Conservation (phyloP, 2,329 filamentous ascomycete species). For the Aquanectria penicillioides region DNA sequence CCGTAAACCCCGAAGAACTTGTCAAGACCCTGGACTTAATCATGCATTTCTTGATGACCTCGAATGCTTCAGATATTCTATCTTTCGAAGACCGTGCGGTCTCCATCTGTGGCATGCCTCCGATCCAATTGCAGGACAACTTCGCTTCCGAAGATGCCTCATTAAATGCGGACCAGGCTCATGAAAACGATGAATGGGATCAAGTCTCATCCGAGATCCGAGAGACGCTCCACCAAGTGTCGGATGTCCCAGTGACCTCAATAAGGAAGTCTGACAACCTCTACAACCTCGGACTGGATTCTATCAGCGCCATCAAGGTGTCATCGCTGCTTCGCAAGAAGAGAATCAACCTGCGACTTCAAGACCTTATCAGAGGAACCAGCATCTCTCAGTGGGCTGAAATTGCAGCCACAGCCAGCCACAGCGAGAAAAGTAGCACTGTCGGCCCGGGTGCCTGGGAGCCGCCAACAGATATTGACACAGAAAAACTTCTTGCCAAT, state of each 20-base stretch:
- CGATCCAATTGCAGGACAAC: conserved; percentile 22
- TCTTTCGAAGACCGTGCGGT: conserved; percentile 61
- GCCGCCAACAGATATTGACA: conserved; percentile 51
- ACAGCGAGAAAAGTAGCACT: not conserved
- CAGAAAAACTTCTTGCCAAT: conserved; percentile 48
- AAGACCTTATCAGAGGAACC: conserved; percentile 74
- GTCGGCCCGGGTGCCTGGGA: conserved; percentile 32
- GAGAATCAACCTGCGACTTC: conserved; percentile 71
- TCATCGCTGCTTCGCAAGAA: conserved; percentile 74
- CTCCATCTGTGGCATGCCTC: conserved; percentile 72
- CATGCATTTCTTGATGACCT: conserved; percentile 64
- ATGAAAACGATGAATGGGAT: conserved; percentile 45
- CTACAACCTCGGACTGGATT: conserved; percentile 89
- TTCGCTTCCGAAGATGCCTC: not conserved
- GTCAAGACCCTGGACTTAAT: conserved; percentile 68
- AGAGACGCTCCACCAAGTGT: conserved; percentile 64
- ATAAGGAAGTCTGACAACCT: conserved; percentile 73
- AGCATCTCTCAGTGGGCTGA: conserved; percentile 73
- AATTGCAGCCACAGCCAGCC: conserved; percentile 13
- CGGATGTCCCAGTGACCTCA: conserved; percentile 64
- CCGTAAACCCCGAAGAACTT: conserved; percentile 58
- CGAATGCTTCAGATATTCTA: conserved; percentile 62
- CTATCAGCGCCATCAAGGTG: conserved; percentile 90
- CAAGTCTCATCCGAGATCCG: conserved; percentile 52
- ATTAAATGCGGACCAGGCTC: not conserved